Percentiles rank a stretch among this genome's conserved stretches.
phyloP scores from a whole-genome alignment of 148 eudicot genomes.

The Drosera capensis region DNA sequence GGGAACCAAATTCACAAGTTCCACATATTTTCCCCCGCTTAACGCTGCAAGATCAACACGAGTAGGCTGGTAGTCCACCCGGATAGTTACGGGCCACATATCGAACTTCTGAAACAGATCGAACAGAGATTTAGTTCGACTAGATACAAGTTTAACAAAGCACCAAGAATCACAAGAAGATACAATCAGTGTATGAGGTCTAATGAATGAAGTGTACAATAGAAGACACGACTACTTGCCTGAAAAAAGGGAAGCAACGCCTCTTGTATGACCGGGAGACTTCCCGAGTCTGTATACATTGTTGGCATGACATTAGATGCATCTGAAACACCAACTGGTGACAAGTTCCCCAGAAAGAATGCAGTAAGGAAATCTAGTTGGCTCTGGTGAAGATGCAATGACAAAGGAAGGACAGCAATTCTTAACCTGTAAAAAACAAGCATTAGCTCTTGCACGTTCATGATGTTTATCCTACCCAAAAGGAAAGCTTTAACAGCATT shows the following conservation, averaged over 20 bases:
- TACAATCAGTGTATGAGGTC: no score
- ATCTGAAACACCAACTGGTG: slow-evolving; percentile 22
- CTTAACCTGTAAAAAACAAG: not conserved
- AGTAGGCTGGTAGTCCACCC: slow-evolving; percentile 78
- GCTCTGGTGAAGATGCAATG: slow-evolving; percentile 90
- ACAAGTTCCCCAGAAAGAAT: slow-evolving; percentile 53
- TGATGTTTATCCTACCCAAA: not conserved
- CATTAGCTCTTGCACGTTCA: no score
- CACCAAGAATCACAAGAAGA: no score
- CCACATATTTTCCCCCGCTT: slow-evolving; percentile 87
- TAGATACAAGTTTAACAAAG: not conserved
- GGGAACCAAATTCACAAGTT: slow-evolving; percentile 79
- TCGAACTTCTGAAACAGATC: slow-evolving; percentile 65
- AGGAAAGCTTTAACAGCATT: not conserved
- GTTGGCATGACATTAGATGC: slow-evolving; percentile 16
- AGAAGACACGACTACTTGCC: slow-evolving; percentile 24
- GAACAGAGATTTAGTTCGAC: not conserved
- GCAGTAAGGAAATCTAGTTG: slow-evolving; percentile 80
- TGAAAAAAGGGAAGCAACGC: slow-evolving; percentile 93
- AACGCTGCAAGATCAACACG: slow-evolving; percentile 82
- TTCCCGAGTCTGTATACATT: slow-evolving; percentile 18
- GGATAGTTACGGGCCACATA: slow-evolving; percentile 47
- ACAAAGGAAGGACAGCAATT: slow-evolving; percentile 70
- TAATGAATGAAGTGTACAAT: no score
- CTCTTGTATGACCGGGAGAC: slow-evolving; percentile 36